Evolutionary conservation across 2,329 filamentous ascomycete genomes (phyloP), one percentile per base, ranked within the genome.

Genomic region (Calonectria pteridis): DNA sequence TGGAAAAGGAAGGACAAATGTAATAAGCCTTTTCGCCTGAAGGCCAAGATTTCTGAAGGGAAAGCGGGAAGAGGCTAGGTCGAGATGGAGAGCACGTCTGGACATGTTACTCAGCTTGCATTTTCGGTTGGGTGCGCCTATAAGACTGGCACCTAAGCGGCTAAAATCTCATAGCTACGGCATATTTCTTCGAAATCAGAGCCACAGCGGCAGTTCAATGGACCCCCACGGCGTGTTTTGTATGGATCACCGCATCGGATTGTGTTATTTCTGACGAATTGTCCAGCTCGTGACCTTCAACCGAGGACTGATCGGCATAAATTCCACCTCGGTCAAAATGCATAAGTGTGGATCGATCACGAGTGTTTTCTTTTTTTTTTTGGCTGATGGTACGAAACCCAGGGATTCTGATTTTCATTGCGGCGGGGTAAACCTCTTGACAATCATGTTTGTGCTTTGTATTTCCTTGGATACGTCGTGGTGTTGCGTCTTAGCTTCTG

Each of bases 311-410:
- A 40, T 40, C 55, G 55, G 55, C 33, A 40, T 2, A 16, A 62
- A 62, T 62, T 62, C 33, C 55, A 62, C 55, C 55, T 62, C 55
- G 55, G 55, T n/a, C 37, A 23, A 62, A 62, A 40, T 37, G 23
- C 16, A 13, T 23, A 62, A 28, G 2, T 40, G 33, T 11, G 26
- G 35, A 40, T 28, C 37, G 23, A 28, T 10, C 16, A 16, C 35
- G n/a, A n/a, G n/a, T n/a, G 7, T n/a, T 40, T 33, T 58, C 31
- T 23, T 9, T 26, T 5, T 16, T 10, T 37, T 26, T 28, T 28
- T 6, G 35, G 20, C 26, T 9, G n/a, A 58, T 26, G 33, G 23
- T 4, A 9, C 3, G 6, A n/a, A 18, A 28, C 16, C 7, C 33
- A 23, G 7, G n/a, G 20, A 40, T 4, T 6, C 1, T 18, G 9